phyloP scores from a whole-genome alignment of 306 rosid species.

The Parietaria judaica region DNA sequence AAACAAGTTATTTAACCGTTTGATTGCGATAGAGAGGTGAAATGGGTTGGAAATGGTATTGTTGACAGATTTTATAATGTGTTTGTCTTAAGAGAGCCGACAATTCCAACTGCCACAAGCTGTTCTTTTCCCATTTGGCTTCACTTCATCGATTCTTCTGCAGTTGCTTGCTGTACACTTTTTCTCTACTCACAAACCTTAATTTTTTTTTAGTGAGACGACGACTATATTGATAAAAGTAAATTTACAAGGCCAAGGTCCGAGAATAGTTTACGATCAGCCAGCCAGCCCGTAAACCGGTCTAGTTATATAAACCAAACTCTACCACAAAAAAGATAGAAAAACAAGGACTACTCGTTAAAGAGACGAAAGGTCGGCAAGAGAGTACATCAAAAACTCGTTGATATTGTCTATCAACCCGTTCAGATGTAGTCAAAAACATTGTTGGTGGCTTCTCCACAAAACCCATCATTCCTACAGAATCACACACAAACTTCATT shows the following conservation, averaged over 20 bases:
- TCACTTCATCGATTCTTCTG: slow-evolving; percentile 11
- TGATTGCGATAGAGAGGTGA: not conserved
- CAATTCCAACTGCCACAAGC: not conserved
- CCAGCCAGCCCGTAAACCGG: no score
- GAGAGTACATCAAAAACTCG: no score
- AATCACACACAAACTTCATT: slow-evolving; percentile 22
- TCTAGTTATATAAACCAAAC: no score
- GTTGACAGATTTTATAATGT: not conserved
- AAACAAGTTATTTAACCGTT: no score
- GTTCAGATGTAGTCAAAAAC: slow-evolving; percentile 36
- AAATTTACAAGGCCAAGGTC: no score
- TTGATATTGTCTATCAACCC: no score
- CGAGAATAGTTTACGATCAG: no score
- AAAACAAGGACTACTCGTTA: no score
- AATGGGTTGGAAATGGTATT: not conserved
- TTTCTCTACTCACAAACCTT: slow-evolving; percentile 99
- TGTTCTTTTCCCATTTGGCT: not conserved
- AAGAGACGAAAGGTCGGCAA: no score
- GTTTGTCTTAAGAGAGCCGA: not conserved
- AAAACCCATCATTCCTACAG: slow-evolving; percentile 93
- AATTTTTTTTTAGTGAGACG: no score
- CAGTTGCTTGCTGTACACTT: slow-evolving; percentile 97
- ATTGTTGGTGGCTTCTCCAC: slow-evolving; percentile 95
- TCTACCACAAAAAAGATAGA: no score
- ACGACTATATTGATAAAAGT: no score